Conservation (phyloP, 2,329 filamentous ascomycete genomes). For the Phoma sp. region DNA sequence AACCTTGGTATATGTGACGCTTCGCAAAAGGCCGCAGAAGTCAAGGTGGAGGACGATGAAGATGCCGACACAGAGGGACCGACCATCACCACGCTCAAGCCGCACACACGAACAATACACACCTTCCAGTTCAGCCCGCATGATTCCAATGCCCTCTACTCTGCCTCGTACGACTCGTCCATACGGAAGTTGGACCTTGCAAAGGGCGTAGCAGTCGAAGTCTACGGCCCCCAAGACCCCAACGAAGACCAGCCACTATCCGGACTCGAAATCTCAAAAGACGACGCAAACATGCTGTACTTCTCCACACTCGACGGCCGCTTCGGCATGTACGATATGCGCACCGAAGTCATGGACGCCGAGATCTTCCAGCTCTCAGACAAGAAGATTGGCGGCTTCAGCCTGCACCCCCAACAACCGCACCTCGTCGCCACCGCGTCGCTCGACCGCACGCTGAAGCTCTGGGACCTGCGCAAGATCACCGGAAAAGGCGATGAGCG, state of each 20-base stretch:
- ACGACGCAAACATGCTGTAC: constrained; percentile 75
- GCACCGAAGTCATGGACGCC: constrained; percentile 62
- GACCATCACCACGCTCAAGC: constrained; percentile 86
- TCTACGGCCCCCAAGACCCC: constrained; percentile 76
- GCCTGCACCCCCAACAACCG: constrained; percentile 77
- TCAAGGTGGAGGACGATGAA: constrained; percentile 65
- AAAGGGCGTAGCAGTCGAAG: constrained; percentile 78
- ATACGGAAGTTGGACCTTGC: constrained; percentile 85
- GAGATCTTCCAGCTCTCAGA: constrained; percentile 80
- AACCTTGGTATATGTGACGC: constrained; percentile 91
- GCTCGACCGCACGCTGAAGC: constrained; percentile 83
- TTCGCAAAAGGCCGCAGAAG: constrained; percentile 67
- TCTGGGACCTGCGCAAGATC: constrained; percentile 91
- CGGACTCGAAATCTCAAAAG: constrained; percentile 76
- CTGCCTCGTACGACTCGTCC: constrained; percentile 90
- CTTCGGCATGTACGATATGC: constrained; percentile 81
- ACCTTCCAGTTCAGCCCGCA: constrained; percentile 78
- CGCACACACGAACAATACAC: constrained; percentile 86
- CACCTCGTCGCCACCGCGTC: constrained; percentile 89
- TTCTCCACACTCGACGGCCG: constrained; percentile 86
- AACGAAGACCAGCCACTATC: constrained; percentile 80
- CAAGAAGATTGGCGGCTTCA: constrained; percentile 96
- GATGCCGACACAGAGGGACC: constrained; percentile 72
- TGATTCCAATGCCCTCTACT: constrained; percentile 78
- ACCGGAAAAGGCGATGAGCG: constrained; percentile 65